Evolutionary conservation across 1,139 yeast species (phyloP), one percentile per base, ranked within the genome.

Genomic region (Yamadazyma spencermartinsiae): DNA sequence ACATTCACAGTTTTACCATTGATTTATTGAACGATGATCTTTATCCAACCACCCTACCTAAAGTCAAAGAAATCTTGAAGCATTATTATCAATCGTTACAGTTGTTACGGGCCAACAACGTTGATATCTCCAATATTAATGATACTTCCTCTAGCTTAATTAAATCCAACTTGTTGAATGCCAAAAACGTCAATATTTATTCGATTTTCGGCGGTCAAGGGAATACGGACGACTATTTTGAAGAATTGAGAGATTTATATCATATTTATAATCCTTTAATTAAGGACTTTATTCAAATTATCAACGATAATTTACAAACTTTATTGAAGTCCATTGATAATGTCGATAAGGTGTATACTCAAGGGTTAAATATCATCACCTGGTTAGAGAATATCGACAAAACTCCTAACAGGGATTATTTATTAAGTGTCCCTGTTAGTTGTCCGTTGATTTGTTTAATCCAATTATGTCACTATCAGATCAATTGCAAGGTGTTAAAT

Each of bases 121-220:
- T 14, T 16, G 31, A 28, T 16, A 16, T 28, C 16, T 28, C 31
- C 7, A 14, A 14, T 5, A 28, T 28, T 5, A 13, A 23, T 10
- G 32, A 34, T 20, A 84, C 90, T 13, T 65, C 82, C 37, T 68
- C 80, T 54, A 72, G 81, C 53, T 78, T 64, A 34, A 51, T 58
- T 33, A 63, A 59, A 42, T 61, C 92, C 23, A 86, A 80, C 39
- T 66, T 79, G 48, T 69, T 76, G 55, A 58, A 58, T 41, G 34
- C 72, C 35, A 40, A 54, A 25, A 66, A 71, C 26, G 89, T 94
- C 38, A 68, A 74, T 45, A 65, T 89, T 42, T 80, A 77, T 45
- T 96, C 97, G 46, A 82, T 92, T 49, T 92, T 92, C 56, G 98
- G 99, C 62, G 99, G 99, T 56, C 99, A 92, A 73, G 99, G 99